phyloP scores from a whole-genome alignment of 2,329 filamentous ascomycete genomes.

The Cercospora zeina region DNA sequence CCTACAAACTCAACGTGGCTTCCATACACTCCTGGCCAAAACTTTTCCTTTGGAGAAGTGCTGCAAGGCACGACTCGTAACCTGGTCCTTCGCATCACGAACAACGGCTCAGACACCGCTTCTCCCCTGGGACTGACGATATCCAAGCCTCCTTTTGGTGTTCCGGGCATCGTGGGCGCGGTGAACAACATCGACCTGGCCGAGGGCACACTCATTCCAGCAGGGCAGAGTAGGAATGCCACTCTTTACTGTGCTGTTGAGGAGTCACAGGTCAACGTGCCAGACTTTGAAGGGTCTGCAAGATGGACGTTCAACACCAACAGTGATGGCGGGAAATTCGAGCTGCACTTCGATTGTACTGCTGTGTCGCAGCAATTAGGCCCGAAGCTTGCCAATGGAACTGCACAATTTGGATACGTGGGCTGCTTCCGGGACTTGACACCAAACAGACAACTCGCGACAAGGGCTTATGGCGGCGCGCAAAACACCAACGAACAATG shows the following conservation, averaged over 20 bases:
- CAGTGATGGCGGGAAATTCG: conserved; percentile 40
- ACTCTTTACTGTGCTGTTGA: conserved; percentile 14
- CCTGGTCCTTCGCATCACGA: conserved; percentile 15
- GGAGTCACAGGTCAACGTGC: conserved; percentile 14
- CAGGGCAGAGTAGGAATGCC: conserved; percentile 15
- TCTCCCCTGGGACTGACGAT: conserved; percentile 17
- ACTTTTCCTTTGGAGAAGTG: conserved; percentile 18
- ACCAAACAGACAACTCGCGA: conserved; percentile 29
- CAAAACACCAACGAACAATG: conserved; percentile 40
- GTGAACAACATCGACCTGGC: conserved; percentile 17
- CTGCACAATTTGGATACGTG: conserved; percentile 6
- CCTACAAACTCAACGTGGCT: conserved; percentile 8
- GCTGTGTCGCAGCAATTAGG: conserved; percentile 14
- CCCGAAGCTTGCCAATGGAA: conserved; percentile 15
- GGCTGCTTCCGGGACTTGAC: conserved; percentile 42
- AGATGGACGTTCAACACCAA: conserved; percentile 31
- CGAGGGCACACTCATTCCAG: conserved; percentile 17
- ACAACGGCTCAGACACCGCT: conserved; percentile 18
- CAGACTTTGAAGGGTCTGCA: background rate
- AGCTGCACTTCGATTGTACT: conserved; percentile 29
- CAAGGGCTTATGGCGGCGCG: conserved; percentile 34
- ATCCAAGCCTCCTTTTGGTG: conserved; percentile 17
- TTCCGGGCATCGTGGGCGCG: conserved; percentile 16
- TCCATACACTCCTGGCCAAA: conserved; percentile 13
- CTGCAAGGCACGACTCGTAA: conserved; percentile 9